phyloP scores from a whole-genome alignment of 2,329 filamentous ascomycete genomes.

The Drechslerella coelobrocha region DNA sequence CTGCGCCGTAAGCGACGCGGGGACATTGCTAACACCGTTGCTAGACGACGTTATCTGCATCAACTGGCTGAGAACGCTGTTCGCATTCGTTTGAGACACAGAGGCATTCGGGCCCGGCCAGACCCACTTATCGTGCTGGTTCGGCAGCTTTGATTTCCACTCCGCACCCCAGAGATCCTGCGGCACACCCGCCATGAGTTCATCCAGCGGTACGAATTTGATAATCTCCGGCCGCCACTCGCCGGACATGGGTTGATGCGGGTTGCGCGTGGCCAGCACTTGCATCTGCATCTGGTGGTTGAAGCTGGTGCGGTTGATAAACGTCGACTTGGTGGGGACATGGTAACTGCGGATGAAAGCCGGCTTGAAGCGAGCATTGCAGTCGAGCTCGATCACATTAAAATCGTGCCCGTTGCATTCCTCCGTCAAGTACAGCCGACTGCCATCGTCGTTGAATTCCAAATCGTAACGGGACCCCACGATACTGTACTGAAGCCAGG shows the following conservation, averaged over 20 bases:
- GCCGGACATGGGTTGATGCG: slow-evolving; percentile 25
- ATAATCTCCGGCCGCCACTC: slow-evolving; percentile 42
- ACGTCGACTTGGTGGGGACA: slow-evolving; percentile 28
- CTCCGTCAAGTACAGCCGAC: slow-evolving; percentile 30
- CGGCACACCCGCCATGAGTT: slow-evolving; percentile 39
- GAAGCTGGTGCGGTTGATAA: slow-evolving; percentile 38
- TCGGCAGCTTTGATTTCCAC: slow-evolving; percentile 32
- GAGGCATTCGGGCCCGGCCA: slow-evolving; percentile 20
- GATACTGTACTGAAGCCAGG: slow-evolving; percentile 29
- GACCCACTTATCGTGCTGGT: slow-evolving; percentile 36
- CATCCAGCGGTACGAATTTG: slow-evolving; percentile 39
- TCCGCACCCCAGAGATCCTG: slow-evolving; percentile 27
- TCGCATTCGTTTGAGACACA: not conserved
- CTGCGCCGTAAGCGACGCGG: too few species aligned
- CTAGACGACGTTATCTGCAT: slow-evolving; percentile 10
- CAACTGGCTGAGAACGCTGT: slow-evolving; percentile 7
- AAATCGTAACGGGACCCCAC: slow-evolving; percentile 26
- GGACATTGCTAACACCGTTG: too few species aligned
- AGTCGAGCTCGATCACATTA: slow-evolving; percentile 34
- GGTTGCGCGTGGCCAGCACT: slow-evolving; percentile 27
- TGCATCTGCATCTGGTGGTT: slow-evolving; percentile 34
- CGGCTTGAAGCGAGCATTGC: slow-evolving; percentile 31
- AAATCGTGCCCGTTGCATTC: slow-evolving; percentile 45
- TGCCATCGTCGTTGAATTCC: slow-evolving; percentile 37
- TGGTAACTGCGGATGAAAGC: slow-evolving; percentile 39